These are phyloP conservation scores for Debaryomyces maramus DNA, from an alignment of 805 yeast genomes.

Conservation along the genomic window DNA sequence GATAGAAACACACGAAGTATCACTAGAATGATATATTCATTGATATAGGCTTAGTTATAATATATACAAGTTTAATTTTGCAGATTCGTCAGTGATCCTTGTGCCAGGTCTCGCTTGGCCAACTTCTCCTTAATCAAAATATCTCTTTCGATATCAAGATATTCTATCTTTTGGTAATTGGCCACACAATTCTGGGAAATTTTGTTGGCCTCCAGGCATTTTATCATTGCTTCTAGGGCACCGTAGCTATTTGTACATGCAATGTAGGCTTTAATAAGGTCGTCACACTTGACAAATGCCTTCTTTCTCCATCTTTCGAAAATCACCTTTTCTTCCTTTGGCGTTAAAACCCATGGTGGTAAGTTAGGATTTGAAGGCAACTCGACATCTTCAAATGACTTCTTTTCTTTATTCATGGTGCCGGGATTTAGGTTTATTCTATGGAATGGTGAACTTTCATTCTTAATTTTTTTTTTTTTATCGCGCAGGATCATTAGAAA, in stretches of 20 bases:
- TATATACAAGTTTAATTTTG: neutral
- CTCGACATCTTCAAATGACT: slow-evolving; percentile 37
- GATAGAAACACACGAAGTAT: too few relatives aligned
- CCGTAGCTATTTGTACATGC: slow-evolving; percentile 61
- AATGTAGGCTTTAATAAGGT: slow-evolving; percentile 64
- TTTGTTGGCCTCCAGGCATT: slow-evolving; percentile 59
- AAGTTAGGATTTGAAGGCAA: slow-evolving; percentile 46
- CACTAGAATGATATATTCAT: too few relatives aligned
- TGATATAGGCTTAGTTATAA: neutral
- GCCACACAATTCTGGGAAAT: slow-evolving; percentile 65
- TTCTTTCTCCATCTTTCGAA: slow-evolving; percentile 67
- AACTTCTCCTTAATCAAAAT: slow-evolving; percentile 57
- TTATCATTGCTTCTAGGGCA: slow-evolving; percentile 64
- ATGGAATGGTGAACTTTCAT: neutral
- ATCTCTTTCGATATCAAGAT: slow-evolving; percentile 70
- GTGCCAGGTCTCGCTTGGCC: slow-evolving; percentile 16
- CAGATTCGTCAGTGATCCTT: slow-evolving; percentile 1
- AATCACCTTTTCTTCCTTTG: slow-evolving; percentile 72
- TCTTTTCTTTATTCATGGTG: slow-evolving; percentile 16
- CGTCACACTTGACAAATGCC: slow-evolving; percentile 68
- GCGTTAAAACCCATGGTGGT: slow-evolving; percentile 76
- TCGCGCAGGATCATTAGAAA: slow-evolving; percentile 3
- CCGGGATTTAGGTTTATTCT: neutral
- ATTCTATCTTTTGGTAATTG: slow-evolving; percentile 58
- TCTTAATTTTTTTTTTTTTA: slow-evolving; percentile 2